A percentile compares a stretch with the other conserved stretches of the same genome.
These are phyloP conservation scores for Clohesyomyces aquaticus DNA, from an alignment of 495 filamentous ascomycete genomes.

Conservation along the genomic window DNA sequence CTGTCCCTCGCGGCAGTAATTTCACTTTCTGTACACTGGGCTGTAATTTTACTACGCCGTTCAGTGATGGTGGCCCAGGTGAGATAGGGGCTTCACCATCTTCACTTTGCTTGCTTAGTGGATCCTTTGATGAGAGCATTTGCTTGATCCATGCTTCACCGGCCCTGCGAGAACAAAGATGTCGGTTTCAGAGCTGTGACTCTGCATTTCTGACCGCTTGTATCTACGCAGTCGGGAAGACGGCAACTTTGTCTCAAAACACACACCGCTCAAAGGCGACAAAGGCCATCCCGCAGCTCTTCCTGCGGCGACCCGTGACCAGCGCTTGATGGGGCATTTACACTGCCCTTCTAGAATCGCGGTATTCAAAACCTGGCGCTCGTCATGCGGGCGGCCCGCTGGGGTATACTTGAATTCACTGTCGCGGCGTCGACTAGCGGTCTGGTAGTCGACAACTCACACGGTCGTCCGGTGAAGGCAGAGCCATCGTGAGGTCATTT, in stretches of 20 bases:
- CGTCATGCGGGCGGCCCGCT: constrained; percentile 14
- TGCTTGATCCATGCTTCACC: constrained; percentile 30
- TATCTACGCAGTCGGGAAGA: constrained; percentile 10
- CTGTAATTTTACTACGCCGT: background rate
- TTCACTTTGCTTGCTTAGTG: constrained; percentile 1
- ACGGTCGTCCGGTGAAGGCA: constrained; percentile 11
- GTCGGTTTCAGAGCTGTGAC: constrained; percentile 16
- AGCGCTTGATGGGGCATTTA: constrained; percentile 6
- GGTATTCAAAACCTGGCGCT: constrained; percentile 7
- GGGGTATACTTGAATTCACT: background rate
- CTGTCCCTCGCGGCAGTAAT: too few species aligned
- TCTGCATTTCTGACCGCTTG: constrained; percentile 32
- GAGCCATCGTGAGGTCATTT: background rate
- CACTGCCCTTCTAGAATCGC: constrained; percentile 20
- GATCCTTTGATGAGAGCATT: constrained; percentile 2
- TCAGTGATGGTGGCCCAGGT: background rate
- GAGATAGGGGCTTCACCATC: constrained; percentile 1
- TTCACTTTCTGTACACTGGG: background rate
- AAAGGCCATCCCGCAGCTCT: constrained; percentile 25
- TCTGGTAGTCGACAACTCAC: constrained; percentile 22
- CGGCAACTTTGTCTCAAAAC: constrained; percentile 31
- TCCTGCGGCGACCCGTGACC: constrained; percentile 28
- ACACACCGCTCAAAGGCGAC: constrained; percentile 24
- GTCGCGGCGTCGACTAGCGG: constrained; percentile 17
- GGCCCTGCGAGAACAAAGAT: constrained; percentile 35